A percentile compares a stretch with the other conserved stretches of the same genome.
Evolutionary conservation across 345 rosid genomes (phyloP).

Genomic region (Syzygium oleosum): DNA sequence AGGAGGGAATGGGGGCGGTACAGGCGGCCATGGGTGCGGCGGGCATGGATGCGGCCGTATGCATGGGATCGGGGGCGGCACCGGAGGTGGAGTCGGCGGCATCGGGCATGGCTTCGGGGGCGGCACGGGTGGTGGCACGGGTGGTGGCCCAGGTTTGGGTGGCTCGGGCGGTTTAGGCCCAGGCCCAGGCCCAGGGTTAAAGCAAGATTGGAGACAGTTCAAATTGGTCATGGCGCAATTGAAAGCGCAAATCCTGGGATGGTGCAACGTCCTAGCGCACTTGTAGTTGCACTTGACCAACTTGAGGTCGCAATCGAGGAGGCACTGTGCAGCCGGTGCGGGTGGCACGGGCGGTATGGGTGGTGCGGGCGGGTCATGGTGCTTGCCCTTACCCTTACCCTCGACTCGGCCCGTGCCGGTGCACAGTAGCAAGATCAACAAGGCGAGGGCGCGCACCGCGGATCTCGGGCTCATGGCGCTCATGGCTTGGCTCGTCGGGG

Average conservation of each 20-base stretch:
- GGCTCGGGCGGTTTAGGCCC: neutral
- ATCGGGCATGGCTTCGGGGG: neutral
- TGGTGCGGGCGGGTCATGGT: no score
- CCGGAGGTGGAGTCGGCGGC: neutral
- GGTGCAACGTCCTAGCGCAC: neutral
- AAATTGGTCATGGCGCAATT: neutral
- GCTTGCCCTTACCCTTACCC: neutral
- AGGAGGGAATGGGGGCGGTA: neutral
- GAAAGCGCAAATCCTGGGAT: neutral
- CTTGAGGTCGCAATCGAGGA: neutral
- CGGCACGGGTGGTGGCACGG: neutral
- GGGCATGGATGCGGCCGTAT: neutral
- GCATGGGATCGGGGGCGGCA: neutral
- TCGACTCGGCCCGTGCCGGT: neutral
- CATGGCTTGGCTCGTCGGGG: neutral
- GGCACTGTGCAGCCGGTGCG: neutral
- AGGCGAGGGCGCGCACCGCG: neutral
- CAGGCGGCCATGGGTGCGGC: neutral
- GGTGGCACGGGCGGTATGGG: no score
- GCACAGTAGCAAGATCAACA: neutral
- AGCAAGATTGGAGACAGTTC: neutral
- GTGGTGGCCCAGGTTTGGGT: no score
- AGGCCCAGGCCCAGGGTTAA: neutral
- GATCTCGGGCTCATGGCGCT: neutral
- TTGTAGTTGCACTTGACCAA: neutral